Percentiles rank a stretch among this genome's conserved stretches.
Conservation (phyloP, 129 eudicot genomes). For the Heracleum sosnowskyi region DNA sequence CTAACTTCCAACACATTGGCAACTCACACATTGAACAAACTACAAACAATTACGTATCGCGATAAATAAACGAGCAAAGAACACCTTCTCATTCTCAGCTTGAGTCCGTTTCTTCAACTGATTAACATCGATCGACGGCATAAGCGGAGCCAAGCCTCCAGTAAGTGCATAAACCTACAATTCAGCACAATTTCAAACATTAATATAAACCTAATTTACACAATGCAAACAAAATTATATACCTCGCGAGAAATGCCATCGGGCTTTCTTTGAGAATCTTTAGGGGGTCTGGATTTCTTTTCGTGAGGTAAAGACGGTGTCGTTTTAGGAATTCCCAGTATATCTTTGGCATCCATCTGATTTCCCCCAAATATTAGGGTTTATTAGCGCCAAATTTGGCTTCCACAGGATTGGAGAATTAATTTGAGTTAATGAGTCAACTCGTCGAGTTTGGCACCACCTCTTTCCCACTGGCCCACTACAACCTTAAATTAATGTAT, state of each 20-base stretch:
- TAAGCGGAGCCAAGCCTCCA: slow-evolving; percentile 87
- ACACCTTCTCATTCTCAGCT: slow-evolving; percentile 70
- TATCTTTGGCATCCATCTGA: slow-evolving; percentile 91
- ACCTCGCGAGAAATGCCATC: slow-evolving; percentile 99
- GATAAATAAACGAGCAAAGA: not conserved
- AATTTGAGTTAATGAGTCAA: not conserved
- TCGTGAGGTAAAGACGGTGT: slow-evolving; percentile 44
- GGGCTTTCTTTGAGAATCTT: slow-evolving; percentile 90
- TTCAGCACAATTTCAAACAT: not conserved
- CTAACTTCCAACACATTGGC: not conserved
- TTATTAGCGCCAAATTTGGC: slow-evolving; percentile 8
- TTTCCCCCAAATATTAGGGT: slow-evolving; percentile 32
- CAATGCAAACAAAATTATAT: not conserved
- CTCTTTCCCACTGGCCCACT: no score
- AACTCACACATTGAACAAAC: not conserved
- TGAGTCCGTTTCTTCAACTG: slow-evolving; percentile 61
- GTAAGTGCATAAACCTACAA: slow-evolving; percentile 90
- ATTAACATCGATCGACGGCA: slow-evolving; percentile 73
- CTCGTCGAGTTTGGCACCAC: not conserved
- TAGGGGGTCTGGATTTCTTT: slow-evolving; percentile 74
- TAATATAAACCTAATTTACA: not conserved
- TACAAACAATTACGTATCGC: not conserved
- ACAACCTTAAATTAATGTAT: no score
- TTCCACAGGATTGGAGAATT: not conserved
- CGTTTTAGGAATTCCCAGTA: slow-evolving; percentile 74